Evolutionary conservation across 495 filamentous ascomycete genomes (phyloP).

Genomic region (Neurospora hispaniola): DNA sequence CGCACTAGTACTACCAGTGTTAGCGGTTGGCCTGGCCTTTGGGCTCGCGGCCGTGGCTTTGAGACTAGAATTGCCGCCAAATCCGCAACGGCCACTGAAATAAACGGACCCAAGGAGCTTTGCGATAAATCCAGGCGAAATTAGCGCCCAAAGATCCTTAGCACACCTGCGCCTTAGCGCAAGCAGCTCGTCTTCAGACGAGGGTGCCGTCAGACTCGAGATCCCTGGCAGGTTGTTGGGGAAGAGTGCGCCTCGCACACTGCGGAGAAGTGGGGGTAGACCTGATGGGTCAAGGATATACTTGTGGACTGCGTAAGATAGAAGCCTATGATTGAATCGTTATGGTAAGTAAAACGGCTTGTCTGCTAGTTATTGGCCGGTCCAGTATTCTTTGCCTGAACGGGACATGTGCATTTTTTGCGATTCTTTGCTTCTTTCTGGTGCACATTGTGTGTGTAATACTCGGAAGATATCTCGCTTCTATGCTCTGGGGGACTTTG

Average conservation of each 20-base stretch:
- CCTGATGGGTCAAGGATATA: slow-evolving; percentile 55
- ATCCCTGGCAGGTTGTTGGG: slow-evolving; percentile 57
- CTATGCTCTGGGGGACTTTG: not conserved
- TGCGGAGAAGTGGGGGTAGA: slow-evolving; percentile 64
- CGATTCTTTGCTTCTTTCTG: not conserved
- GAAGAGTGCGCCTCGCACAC: slow-evolving; percentile 62
- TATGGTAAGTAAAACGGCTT: not conserved
- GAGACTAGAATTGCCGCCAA: not conserved
- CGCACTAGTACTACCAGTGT: not conserved
- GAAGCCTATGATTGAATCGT: slow-evolving; percentile 41
- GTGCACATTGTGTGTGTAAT: not conserved
- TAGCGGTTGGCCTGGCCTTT: not conserved
- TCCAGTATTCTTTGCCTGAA: not conserved
- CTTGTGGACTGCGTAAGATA: slow-evolving; percentile 57
- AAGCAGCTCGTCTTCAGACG: slow-evolving; percentile 34
- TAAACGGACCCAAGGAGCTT: slow-evolving; percentile 36
- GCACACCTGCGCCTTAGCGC: slow-evolving; percentile 43
- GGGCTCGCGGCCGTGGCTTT: not conserved
- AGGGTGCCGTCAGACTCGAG: slow-evolving; percentile 35
- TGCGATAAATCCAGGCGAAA: slow-evolving; percentile 26
- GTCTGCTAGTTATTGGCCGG: not conserved
- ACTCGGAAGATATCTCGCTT: not conserved
- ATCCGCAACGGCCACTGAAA: slow-evolving; percentile 27
- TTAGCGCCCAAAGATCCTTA: slow-evolving; percentile 37
- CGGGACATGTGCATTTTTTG: not conserved